phyloP scores from a whole-genome alignment of 306 rosid genomes.

The Castanea crenata region DNA sequence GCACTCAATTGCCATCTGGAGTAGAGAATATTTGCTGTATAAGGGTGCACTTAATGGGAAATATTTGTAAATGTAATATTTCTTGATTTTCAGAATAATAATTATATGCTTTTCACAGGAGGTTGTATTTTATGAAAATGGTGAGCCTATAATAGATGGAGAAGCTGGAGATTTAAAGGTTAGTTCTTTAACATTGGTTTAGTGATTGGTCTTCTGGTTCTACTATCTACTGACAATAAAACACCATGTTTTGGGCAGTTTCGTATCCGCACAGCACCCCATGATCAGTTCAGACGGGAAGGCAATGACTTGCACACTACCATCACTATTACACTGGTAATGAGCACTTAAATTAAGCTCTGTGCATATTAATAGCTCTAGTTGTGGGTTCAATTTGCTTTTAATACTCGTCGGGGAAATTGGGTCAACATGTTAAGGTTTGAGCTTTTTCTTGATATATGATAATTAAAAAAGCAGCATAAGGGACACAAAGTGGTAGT shows the following conservation, averaged over 20 bases:
- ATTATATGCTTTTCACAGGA: conserved; percentile 50
- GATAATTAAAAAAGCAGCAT: too few relatives aligned
- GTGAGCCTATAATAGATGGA: conserved; percentile 92
- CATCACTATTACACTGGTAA: conserved; percentile 89
- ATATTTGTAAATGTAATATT: not conserved
- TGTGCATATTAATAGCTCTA: not conserved
- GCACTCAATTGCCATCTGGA: not conserved
- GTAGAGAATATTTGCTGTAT: not conserved
- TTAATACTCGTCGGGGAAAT: not conserved
- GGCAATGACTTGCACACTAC: conserved; percentile 83
- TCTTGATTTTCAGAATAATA: conserved; percentile 8
- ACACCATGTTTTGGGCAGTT: conserved; percentile 54
- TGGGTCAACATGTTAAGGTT: not conserved
- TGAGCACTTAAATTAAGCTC: not conserved
- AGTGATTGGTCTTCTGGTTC: conserved; percentile 11
- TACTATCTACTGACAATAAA: conserved; percentile 26
- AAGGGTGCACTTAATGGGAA: not conserved
- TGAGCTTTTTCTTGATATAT: too few relatives aligned
- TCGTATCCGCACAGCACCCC: conserved; percentile 83
- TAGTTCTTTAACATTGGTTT: conserved; percentile 27
- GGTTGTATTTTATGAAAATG: conserved; percentile 95
- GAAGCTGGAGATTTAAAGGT: conserved; percentile 96
- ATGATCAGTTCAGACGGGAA: conserved; percentile 81
- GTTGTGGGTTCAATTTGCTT: not conserved
- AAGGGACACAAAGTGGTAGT: too few relatives aligned